Conservation (phyloP, 768 basidiomycete genomes). For the Pleurotus eryngii region DNA sequence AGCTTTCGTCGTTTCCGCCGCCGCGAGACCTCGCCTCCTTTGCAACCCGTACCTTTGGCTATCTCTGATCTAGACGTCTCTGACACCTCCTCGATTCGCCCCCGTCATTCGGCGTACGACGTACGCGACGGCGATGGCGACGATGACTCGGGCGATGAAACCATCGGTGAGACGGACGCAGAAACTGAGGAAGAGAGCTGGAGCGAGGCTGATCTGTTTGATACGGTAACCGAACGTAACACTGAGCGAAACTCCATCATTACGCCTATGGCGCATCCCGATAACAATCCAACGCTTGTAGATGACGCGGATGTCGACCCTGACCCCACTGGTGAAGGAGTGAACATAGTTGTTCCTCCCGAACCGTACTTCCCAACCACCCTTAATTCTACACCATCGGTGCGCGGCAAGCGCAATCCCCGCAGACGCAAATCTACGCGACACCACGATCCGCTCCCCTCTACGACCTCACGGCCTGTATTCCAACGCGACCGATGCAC, state of each 20-base stretch:
- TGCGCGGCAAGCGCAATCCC: conserved; percentile 39
- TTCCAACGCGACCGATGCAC: conserved; percentile 94
- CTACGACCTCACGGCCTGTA: conserved; percentile 70
- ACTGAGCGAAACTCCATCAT: conserved; percentile 78
- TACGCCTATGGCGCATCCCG: conserved; percentile 18
- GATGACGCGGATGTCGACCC: conserved; percentile 57
- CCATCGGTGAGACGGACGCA: conserved; percentile 44
- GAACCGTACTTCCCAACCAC: conserved; percentile 81
- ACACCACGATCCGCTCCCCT: conserved; percentile 59
- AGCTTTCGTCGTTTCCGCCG: conserved; percentile 63
- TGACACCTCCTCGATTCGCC: conserved; percentile 52
- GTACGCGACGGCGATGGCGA: conserved; percentile 14
- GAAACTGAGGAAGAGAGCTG: conserved; percentile 60
- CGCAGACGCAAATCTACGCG: conserved; percentile 61
- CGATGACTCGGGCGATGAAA: conserved; percentile 65
- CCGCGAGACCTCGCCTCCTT: conserved; percentile 53
- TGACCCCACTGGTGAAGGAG: conserved; percentile 89
- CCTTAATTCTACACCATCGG: conserved; percentile 43
- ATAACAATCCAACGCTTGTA: conserved; percentile 8
- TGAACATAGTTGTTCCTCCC: conserved; percentile 81
- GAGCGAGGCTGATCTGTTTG: conserved; percentile 62
- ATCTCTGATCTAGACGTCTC: conserved; percentile 61
- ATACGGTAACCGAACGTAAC: conserved; percentile 82
- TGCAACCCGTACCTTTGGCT: conserved; percentile 54
- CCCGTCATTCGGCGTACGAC: conserved; percentile 61